Evolutionary conservation across 345 rosid species (phyloP), one percentile per base, ranked within the genome.

Genomic region (Eucalyptus globulus): DNA sequence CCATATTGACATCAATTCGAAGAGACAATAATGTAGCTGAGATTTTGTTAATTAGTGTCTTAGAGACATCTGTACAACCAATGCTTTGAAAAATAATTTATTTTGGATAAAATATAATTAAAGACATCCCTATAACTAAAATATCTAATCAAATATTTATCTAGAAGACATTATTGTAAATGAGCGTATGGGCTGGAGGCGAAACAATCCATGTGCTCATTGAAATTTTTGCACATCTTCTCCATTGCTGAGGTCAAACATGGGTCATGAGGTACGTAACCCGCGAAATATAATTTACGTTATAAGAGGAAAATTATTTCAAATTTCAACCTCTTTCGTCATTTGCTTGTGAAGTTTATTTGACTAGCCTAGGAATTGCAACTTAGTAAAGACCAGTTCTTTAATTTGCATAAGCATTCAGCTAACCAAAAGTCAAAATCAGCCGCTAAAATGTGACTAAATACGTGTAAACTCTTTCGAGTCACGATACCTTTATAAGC

Each of bases 401-500:
- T 5, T 69, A 31, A 31, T 69, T 10, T 31, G 80, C 44, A 31
- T 16, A 9, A 37, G 5, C 44, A 69, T 31, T 69, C 9, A 65
- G 76, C 76, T 65, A n/a, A 65, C 76, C 37, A n/a, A 27, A 29
- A 29, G 14, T 6, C 69, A 6, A 2, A n/a, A n/a, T 8, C 21
- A n/a, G 17, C 27, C 3, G 62, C 29, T 24, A 56, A 65, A 14
- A 65, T 7, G 2, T 14, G 11, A 65, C 27, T 56, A 24, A 15
- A 4, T 14, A 34, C 17, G 1, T 14, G 5, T 14, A 29, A 29
- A 65, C 37, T 65, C 19, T 65, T n/a, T 14, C 7, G 2, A 65
- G 6, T 65, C 5, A 69, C 6, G 2, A 69, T 0, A 9, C 12
- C 24, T 5, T 0, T 69, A 3, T 69, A 69, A 40, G 80, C 4